Evolutionary conservation across 192 early-diverging fungal species (phyloP), one percentile per base, ranked within the genome.

Genomic region (Podila epigama): DNA sequence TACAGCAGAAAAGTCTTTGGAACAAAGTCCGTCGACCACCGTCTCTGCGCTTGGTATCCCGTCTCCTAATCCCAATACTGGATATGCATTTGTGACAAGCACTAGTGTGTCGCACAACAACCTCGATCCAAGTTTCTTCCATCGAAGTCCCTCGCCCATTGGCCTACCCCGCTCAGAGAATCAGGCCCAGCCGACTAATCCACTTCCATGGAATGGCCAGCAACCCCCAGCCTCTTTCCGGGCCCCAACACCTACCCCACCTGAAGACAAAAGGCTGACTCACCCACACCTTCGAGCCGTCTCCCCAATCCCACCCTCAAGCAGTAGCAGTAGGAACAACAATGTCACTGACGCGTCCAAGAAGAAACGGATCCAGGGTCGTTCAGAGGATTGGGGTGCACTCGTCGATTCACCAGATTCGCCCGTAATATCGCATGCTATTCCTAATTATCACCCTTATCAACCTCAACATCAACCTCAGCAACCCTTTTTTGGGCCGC

Each of bases 341-440:
- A 73, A 58, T 44, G 36, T 27, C 33, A 56, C 35, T 6, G 61
- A 63, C 22, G 11, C 25, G 29, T 29, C 60, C 44, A 48, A 20
- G 25, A 48, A 48, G 29, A 60, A 56, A 34, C 70, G 63, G 8
- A 54, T 73, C 9, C 70, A 63, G 1, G 33, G 63, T 9, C 65
- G 60, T 22, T 73, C 70, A 7, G 70, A 73, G 27, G 70, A 73
- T 28, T 73, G 70, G 70, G 70, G 42, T 4, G 58, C 63, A 1
- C 59, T 73, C 6, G 31, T 73, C 11, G 70, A 73, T 22, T 54
- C 70, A 0, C 70, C 70, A 31, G 63, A 28, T 4, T 66, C 70
- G 5, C 70, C 70, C 0, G 42, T 37, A 18, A 11, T 55, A 11
- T 22, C 18, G 2, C 42, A 42, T 18, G 18, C 40, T 9, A 22